Evolutionary conservation across 2,329 filamentous ascomycete species (phyloP), one percentile per base, ranked within the genome.

Genomic region (Pseudomassariella vexata): DNA sequence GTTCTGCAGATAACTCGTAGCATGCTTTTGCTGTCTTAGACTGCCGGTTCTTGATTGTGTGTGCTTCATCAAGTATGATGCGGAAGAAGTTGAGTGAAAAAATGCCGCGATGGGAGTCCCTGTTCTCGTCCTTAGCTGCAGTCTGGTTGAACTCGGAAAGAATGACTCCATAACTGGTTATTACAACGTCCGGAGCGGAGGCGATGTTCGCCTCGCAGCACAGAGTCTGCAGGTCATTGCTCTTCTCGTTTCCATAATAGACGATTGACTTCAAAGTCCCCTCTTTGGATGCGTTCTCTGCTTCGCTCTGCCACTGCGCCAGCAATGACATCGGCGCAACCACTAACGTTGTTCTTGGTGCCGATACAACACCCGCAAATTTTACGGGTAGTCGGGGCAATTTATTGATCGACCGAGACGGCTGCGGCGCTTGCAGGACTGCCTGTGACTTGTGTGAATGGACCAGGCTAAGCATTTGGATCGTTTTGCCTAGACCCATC

Each of bases 401-500:
- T 26, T 70, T 64, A 41, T 77, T 79, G 15, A 83, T 66, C 4
- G 68, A 73, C 5, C 51, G 50, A 2, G 56, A 40, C 19, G 56
- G 39, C 5, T 49, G 44, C n/a, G 62, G 59, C 14, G 60, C 53
- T 16, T 56, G 50, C 10, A 57, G 48, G 4, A 66, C 63, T 10
- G 66, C 52, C 15, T 81, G 68, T 4, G 78, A 81, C 40, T 75
- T 78, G 53, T 96, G 85, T 0, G 85, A 77, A 54, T 98, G 92
- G 5, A 98, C 75, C 30, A 98, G 65, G 59, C 87, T 92, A 40
- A 98, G 76, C 88, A 98, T 96, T 53, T 98, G 90, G 32, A 98
- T 96, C 0, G 92, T 98, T 64, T 98, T 98, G 20, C 92, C 92
- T 2, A 98, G 68, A 28, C 92, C 92, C 92, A 98, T 98, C 59